A percentile compares a stretch with the other conserved stretches of the same genome.
phyloP scores from a whole-genome alignment of 352 stramenopile genomes.

The Globisporangium iwayamae region DNA sequence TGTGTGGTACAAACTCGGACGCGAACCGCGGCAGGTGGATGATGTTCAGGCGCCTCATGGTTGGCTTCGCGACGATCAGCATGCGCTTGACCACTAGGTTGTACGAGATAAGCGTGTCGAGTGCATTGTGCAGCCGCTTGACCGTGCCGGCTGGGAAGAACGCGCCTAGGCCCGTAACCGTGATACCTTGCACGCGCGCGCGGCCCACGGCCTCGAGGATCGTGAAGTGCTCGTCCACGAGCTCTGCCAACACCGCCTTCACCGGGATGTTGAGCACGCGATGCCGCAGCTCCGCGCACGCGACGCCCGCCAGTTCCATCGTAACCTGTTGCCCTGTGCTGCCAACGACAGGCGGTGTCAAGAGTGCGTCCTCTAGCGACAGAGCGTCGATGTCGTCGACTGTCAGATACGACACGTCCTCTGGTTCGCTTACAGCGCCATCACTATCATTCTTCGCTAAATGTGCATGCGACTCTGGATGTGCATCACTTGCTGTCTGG shows the following conservation, averaged over 20 bases:
- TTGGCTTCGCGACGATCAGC: slow-evolving; percentile 63
- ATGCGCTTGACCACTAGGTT: slow-evolving; percentile 77
- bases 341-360: background rate
- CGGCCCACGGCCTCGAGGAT: slow-evolving; percentile 67
- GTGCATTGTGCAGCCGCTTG: slow-evolving; percentile 71
- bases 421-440: background rate
- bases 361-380: slow-evolving; percentile 12
- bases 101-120: slow-evolving; percentile 80
- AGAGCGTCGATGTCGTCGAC: slow-evolving; percentile 1
- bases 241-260: slow-evolving; percentile 57
- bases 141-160: slow-evolving; percentile 39
- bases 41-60: slow-evolving; percentile 73
- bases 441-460: background rate
- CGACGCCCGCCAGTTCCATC: slow-evolving; percentile 31
- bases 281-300: slow-evolving; percentile 61
- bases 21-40: slow-evolving; percentile 77
- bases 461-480: background rate
- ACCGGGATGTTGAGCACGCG: slow-evolving; percentile 67
- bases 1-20: slow-evolving; percentile 45
- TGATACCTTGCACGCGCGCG: slow-evolving; percentile 46
- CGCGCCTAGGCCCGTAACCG: slow-evolving; percentile 40
- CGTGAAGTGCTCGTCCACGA: slow-evolving; percentile 52
- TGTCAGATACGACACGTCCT: background rate
- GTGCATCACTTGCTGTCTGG: background rate
- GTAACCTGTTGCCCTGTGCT: background rate